Conservation (phyloP, 352 stramenopile species). For the Pythium apleroticum region DNA sequence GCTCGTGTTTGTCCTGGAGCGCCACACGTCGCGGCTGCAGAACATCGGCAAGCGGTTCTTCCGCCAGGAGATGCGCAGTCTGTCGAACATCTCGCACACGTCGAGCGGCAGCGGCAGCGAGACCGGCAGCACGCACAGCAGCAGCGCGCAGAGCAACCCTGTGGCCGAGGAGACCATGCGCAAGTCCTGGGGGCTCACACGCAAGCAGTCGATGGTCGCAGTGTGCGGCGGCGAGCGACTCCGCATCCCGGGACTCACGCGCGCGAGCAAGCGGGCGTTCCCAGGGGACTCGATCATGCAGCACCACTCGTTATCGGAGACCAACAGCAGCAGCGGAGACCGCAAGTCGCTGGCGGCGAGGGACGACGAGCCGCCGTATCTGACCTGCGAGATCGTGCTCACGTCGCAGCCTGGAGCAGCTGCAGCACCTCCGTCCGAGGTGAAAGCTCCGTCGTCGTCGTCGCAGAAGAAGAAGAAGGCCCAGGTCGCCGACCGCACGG, state of each 20-base stretch:
- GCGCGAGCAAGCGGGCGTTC: conserved; percentile 31
- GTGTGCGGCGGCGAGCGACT: conserved; percentile 38
- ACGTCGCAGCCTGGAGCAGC: conserved; percentile 16
- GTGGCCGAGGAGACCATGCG: not conserved
- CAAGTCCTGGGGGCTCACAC: not conserved
- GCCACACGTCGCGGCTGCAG: conserved; percentile 10
- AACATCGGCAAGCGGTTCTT: conserved; percentile 13
- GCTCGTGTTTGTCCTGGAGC: conserved; percentile 39
- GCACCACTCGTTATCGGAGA: conserved; percentile 28
- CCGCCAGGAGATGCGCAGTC: not conserved
- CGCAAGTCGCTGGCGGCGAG: not conserved
- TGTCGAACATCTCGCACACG: not conserved
- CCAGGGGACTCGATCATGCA: conserved; percentile 32
- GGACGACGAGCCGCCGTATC: conserved; percentile 11
- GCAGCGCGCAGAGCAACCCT: not conserved
- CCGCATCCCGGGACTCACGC: conserved; percentile 31
- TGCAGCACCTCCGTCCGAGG: conserved; percentile 2
- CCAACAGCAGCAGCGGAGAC: not conserved
- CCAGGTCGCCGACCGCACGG: conserved; percentile 31
- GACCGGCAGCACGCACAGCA: not conserved
- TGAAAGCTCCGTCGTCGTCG: conserved; percentile 8
- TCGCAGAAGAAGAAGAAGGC: not conserved
- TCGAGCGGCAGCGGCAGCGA: not conserved
- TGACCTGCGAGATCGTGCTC: conserved; percentile 37
- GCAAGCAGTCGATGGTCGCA: conserved; percentile 27